Base-by-base conservation (phyloP, 148 eudicot genomes). In the Vaccinium darrowii region DNA sequence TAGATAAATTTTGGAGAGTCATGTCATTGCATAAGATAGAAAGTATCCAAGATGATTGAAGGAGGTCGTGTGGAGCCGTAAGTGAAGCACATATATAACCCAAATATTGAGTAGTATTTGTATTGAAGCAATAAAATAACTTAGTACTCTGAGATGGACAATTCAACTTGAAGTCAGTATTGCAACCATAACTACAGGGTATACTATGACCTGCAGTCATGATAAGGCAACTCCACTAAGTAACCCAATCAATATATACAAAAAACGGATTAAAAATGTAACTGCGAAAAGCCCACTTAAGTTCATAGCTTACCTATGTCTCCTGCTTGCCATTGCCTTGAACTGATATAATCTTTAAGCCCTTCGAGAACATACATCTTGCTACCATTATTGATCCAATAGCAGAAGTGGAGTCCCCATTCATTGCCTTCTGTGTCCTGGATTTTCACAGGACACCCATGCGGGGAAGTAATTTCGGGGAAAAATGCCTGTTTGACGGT, bases 281-380 rank as follows among this genome's bases (percentile, higher is more conserved):
- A 81, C 49, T 65, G 57, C 16, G 25, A 82, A 43, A 58, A 51
- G 58, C 58, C 39, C 50, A 36, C 49, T 49, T 25, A 76, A 57
- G 56, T 58, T 76, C 54, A 43, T 39, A n/a, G 16, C 60, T 78
- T 79, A 90, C 92, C 91, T 79, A 84, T 81, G 82, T 90, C 91
- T 50, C 92, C 92, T 1, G 87, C 74, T 80, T 87, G 87, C 91
- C 88, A 87, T 80, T 89, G 83, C 87, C 75, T 84, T 81, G 86
- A 79, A 47, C 79, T 30, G 88, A 90, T 86, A 84, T 77, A 86
- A 74, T 89, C 91, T 72, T 83, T 89, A 79, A 90, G 86, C 83
- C 92, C 92, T 85, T 90, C 92, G 39, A 90, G 76, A 67, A 90
- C 86, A 80, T 89, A 89, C 74, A 86, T 86, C 83, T 83, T 89